phyloP scores from a whole-genome alignment of 1,284 basidiomycete species.

The Tilletia walkeri region DNA sequence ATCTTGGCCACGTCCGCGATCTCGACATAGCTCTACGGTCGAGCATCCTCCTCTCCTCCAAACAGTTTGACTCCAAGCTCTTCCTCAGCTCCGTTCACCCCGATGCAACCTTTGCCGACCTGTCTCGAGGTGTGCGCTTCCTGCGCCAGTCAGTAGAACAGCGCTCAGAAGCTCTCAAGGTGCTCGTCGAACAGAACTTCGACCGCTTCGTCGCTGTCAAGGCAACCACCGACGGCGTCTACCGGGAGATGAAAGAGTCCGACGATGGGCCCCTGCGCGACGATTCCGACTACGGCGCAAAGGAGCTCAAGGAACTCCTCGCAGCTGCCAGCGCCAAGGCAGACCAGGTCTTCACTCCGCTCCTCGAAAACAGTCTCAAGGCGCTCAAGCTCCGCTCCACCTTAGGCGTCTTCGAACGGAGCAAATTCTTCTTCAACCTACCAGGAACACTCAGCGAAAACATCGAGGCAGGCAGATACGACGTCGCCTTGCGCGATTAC shows the following conservation, averaged over 20 bases:
- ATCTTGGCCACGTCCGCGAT: slow-evolving; percentile 57
- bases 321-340: slow-evolving; percentile 74
- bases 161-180: slow-evolving; percentile 83
- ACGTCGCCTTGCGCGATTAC: slow-evolving; percentile 89
- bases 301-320: slow-evolving; percentile 68
- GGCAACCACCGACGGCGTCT: slow-evolving; percentile 86
- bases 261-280: slow-evolving; percentile 77
- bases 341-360: slow-evolving; percentile 91
- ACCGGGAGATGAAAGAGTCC: slow-evolving; percentile 73
- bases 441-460: slow-evolving; percentile 87
- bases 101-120: slow-evolving; percentile 90
- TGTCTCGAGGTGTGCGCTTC: slow-evolving; percentile 59
- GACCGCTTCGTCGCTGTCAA: slow-evolving; percentile 97
- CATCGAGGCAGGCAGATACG: slow-evolving; percentile 75
- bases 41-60: slow-evolving; percentile 64
- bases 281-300: slow-evolving; percentile 76
- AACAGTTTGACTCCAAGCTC: slow-evolving; percentile 90
- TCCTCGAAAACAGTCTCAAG: slow-evolving; percentile 92
- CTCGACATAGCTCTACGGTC: slow-evolving; percentile 33
- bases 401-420: slow-evolving; percentile 89
- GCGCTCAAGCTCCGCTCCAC: slow-evolving; percentile 89
- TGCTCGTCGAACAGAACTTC: slow-evolving; percentile 96
- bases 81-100: slow-evolving; percentile 91
- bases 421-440: slow-evolving; percentile 97
- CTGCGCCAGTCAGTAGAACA: slow-evolving; percentile 48